phyloP scores from a whole-genome alignment of 495 filamentous ascomycete species.

The Aspergillus ellipticus region DNA sequence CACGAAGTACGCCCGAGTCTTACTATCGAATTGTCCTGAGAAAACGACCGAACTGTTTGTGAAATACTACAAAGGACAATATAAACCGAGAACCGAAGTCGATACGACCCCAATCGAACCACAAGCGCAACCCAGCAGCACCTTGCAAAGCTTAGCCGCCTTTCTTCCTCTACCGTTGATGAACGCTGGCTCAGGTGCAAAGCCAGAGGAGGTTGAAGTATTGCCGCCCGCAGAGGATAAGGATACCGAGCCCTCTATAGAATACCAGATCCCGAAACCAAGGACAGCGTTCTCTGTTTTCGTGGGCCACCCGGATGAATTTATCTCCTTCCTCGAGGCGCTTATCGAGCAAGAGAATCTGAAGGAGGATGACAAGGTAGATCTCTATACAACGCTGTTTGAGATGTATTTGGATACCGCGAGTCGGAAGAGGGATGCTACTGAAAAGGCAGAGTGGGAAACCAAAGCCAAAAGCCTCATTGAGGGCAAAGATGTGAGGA shows the following conservation, averaged over 20 bases:
- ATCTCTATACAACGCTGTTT: constrained; percentile 93
- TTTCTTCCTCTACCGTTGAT: constrained; percentile 86
- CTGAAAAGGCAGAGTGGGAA: constrained; percentile 78
- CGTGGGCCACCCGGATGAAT: constrained; percentile 87
- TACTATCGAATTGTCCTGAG: constrained; percentile 77
- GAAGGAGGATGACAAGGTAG: constrained; percentile 66
- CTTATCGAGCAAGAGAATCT: constrained; percentile 65
- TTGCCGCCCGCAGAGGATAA: constrained; percentile 25
- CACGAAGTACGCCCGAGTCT: constrained; percentile 91
- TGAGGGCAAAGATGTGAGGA: constrained; percentile 65
- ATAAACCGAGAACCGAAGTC: constrained; percentile 65
- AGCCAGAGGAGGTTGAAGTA: constrained; percentile 32
- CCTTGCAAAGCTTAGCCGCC: constrained; percentile 76
- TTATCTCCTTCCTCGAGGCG: constrained; percentile 86
- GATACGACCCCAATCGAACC: constrained; percentile 45
- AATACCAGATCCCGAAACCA: constrained; percentile 63
- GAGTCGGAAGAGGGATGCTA: constrained; percentile 60
- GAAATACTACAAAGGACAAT: constrained; percentile 86
- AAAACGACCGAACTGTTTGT: constrained; percentile 83
- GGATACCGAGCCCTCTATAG: constrained; percentile 16
- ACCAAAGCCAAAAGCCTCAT: constrained; percentile 79
- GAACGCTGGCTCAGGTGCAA: constrained; percentile 52
- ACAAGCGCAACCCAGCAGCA: constrained; percentile 56
- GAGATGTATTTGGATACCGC: constrained; percentile 96
- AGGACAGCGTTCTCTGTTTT: constrained; percentile 94